Conservation (phyloP, 129 eudicot species). For the Saussurea involucrata region DNA sequence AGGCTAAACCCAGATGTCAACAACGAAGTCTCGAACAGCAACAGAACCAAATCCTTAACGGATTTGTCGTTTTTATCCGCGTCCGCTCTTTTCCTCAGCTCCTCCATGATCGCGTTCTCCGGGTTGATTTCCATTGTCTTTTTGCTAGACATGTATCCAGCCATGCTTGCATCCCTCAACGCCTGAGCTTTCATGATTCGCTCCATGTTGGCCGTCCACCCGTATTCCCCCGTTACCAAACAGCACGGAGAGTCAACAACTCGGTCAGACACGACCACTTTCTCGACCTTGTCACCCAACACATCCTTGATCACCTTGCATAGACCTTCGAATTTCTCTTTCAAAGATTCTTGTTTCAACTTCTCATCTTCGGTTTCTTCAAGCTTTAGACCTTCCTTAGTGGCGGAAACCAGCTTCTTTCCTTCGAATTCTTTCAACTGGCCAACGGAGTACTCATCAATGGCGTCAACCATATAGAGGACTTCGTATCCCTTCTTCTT, state of each 20-base stretch:
- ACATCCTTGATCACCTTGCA: conserved; percentile 86
- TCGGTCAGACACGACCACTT: conserved; percentile 85
- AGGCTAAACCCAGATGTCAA: conserved; percentile 87
- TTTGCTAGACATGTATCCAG: conserved; percentile 84
- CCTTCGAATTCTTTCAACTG: conserved; percentile 89
- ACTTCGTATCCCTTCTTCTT: conserved; percentile 83
- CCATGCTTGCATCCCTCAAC: conserved; percentile 82
- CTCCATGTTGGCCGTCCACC: conserved; percentile 94
- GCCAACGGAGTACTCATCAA: conserved; percentile 79
- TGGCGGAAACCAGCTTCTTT: conserved; percentile 80
- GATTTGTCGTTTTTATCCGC: conserved; percentile 86
- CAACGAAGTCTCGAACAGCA: conserved; percentile 77
- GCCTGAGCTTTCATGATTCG: conserved; percentile 92
- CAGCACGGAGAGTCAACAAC: conserved; percentile 91
- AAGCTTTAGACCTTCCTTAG: conserved; percentile 80
- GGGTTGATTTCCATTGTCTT: conserved; percentile 91
- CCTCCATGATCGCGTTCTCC: conserved; percentile 82
- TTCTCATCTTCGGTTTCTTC: conserved; percentile 82
- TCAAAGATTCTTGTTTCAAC: conserved; percentile 49
- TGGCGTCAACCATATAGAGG: conserved; percentile 82
- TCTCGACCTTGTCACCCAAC: conserved; percentile 74
- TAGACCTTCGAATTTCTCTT: conserved; percentile 66
- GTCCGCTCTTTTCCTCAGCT: conserved; percentile 84
- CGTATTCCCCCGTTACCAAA: conserved; percentile 85
- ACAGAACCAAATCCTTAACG: conserved; percentile 73